Conservation (phyloP, 306 rosid genomes). For the Corylus heterophylla region DNA sequence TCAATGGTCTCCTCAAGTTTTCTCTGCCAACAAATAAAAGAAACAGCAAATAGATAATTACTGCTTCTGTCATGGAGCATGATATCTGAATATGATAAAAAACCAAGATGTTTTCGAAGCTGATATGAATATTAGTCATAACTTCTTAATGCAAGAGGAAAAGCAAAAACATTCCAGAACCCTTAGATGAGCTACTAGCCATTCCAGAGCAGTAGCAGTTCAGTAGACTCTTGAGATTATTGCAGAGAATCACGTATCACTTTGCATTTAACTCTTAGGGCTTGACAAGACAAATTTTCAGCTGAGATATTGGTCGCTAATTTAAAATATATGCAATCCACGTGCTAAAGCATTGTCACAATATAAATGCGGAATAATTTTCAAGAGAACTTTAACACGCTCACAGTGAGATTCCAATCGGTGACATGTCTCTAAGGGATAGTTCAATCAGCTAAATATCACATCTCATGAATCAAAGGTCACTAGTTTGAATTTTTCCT, state of each 20-base stretch:
- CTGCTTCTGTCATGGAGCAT: background rate
- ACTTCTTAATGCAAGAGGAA: background rate
- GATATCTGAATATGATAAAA: background rate
- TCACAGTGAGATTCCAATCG: background rate
- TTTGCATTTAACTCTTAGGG: background rate
- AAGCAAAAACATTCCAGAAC: background rate
- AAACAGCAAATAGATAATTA: background rate
- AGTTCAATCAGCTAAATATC: no score
- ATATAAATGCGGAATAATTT: background rate
- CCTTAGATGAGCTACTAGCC: background rate
- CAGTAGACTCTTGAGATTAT: background rate
- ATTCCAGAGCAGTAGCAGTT: background rate
- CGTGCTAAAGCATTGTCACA: background rate
- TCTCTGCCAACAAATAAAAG: constrained; percentile 54
- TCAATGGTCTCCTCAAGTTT: constrained; percentile 66
- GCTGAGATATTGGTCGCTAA: background rate
- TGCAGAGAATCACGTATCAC: background rate
- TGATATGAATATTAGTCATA: background rate
- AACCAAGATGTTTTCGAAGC: background rate
- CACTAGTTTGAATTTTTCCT: no score
- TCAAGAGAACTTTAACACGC: background rate
- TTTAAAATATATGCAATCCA: background rate
- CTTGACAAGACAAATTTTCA: background rate
- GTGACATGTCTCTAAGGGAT: no score
- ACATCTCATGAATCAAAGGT: no score